Conservation (phyloP, 768 basidiomycete species). For the Auriscalpium vulgare region DNA sequence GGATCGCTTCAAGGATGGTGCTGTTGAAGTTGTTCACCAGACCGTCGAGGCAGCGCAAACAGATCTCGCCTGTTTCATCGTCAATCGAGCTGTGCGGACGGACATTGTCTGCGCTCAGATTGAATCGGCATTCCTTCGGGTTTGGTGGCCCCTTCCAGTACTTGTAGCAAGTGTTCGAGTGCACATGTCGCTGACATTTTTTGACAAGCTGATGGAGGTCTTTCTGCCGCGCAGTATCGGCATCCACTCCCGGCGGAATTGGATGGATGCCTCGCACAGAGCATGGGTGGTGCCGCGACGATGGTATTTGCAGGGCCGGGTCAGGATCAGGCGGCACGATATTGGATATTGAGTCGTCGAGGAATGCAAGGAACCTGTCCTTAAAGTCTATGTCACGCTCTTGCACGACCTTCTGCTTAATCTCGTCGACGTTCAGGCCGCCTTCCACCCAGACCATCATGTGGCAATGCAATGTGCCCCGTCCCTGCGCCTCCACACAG, state of each 20-base stretch:
- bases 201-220: conserved; percentile 12
- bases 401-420: background rate
- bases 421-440: background rate
- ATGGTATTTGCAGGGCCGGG: background rate
- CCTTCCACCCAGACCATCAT: conserved; percentile 32
- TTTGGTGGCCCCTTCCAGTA: conserved; percentile 22
- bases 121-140: conserved; percentile 21
- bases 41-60: conserved; percentile 28
- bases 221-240: background rate
- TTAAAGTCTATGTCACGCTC: conserved; percentile 15
- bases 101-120: conserved; percentile 13
- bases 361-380: conserved; percentile 13
- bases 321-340: conserved; percentile 12
- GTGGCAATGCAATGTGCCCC: conserved; percentile 33
- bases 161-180: conserved; percentile 31
- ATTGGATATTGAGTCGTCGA: conserved; percentile 23
- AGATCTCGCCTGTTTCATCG: conserved; percentile 24
- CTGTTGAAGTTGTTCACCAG: conserved; percentile 37
- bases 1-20: conserved; percentile 6
- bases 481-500: conserved; percentile 31
- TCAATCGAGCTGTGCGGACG: conserved; percentile 19
- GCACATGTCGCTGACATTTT: conserved; percentile 25
- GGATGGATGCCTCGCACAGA: background rate
- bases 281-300: background rate
- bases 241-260: background rate